Evolutionary conservation across 2,329 filamentous ascomycete species (phyloP).

Genomic region (Fusarium dlaminii): DNA sequence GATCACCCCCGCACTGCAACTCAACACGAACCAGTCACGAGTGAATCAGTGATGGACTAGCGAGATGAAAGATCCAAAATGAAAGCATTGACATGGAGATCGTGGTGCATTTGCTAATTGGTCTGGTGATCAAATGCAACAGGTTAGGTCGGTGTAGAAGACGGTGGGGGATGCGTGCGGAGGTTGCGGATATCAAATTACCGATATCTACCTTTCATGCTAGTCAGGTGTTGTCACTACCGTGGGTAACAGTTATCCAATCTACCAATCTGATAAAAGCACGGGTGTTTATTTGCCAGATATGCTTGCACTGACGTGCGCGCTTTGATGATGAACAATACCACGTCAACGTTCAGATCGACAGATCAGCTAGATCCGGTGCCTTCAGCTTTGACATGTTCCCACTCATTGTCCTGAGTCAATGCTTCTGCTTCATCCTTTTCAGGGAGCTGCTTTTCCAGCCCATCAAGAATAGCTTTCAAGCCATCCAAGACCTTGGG

Average conservation of each 20-base stretch:
- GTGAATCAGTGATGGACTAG: not conserved
- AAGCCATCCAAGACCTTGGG: constrained; percentile 18
- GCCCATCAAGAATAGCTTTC: constrained; percentile 8
- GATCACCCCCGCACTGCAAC: constrained; percentile 13
- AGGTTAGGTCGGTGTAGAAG: not conserved
- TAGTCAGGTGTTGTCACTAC: not conserved
- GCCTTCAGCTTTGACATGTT: not conserved
- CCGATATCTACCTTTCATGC: not conserved
- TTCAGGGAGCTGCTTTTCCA: constrained; percentile 15
- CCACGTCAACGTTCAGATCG: not conserved
- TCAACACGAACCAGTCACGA: not conserved
- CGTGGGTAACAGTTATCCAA: not conserved
- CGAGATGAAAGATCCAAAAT: not conserved
- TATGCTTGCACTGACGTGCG: not conserved
- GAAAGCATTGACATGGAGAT: not conserved
- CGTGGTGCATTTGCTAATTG: no score
- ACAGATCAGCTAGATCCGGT: not conserved
- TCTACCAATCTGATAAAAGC: not conserved
- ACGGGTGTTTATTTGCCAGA: not conserved
- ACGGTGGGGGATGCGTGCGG: not conserved
- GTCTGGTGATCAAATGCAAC: not conserved
- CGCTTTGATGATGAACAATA: not conserved
- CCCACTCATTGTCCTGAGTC: not conserved
- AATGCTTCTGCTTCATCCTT: not conserved
- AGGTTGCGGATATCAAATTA: not conserved